Evolutionary conservation across 164 flowering plant genomes (phyloP), one percentile per base, ranked within the genome.

Genomic region (Aristolochia californica): DNA sequence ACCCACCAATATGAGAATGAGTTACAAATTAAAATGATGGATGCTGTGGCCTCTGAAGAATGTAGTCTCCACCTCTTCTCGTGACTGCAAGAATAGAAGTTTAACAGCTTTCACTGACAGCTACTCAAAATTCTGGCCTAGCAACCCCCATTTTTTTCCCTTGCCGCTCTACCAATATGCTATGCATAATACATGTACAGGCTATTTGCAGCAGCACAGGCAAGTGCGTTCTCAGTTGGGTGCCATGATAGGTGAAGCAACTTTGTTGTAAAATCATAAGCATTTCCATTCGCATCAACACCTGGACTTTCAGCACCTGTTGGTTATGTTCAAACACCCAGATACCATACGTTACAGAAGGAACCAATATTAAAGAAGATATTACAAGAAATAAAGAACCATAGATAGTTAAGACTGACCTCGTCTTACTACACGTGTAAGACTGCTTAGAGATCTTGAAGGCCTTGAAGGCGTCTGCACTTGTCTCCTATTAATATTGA

Each of bases 171-270:
- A n/a, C 40, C 40, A 34, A 34, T 5, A 34, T 34, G 40, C 81
- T 72, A 88, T 57, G 98, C 97, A 62, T 93, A 89, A 66, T 88
- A 93, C 97, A 93, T 93, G 79, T 93, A 93, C 89, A 93, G 68
- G 75, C 98, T 93, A 74, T 93, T 93, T 66, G 97, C 98, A 78
- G 98, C 98, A 69, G 98, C 98, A 76, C 98, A 93, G 34, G 98
- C 98, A 45, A 91, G 78, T 23, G 98, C 72, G 61, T 91, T 91
- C 70, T 88, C 98, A 17, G 85, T 66, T 9, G 98, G 98, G 69
- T 93, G 98, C 98, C 98, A 93, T 28, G 98, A 97, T 57, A 93
- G 73, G 74, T 88, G 98, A 53, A 93, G 97, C 80, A 93, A 72
- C 70, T 93, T 93, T 27, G 97, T 81, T 3, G 97, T 78, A 74